Evolutionary conservation across 1,284 basidiomycete species (phyloP).

Genomic region (Malassezia equina): DNA sequence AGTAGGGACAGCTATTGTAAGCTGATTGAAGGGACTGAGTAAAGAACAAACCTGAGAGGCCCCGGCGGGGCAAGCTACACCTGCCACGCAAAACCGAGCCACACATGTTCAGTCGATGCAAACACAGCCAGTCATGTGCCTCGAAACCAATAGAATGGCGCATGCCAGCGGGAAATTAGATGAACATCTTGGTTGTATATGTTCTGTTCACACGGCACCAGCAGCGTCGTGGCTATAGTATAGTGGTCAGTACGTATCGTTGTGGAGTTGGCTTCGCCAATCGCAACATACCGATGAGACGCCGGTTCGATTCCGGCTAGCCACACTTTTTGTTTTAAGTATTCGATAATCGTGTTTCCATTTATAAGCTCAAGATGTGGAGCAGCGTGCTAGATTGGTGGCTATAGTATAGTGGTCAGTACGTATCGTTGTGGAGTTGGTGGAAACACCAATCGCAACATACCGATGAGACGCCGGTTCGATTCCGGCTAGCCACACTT

Average conservation of each 20-base stretch:
- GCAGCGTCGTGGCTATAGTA: conserved; percentile 20
- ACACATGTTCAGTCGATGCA: not conserved
- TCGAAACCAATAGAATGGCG: not conserved
- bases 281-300: conserved; percentile 21
- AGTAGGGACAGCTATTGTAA: not conserved
- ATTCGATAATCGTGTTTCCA: not conserved
- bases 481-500: conserved; percentile 24
- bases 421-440: conserved; percentile 23
- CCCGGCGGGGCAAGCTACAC: conserved; percentile 2
- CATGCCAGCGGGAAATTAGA: not conserved
- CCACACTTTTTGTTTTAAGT: conserved; percentile 12
- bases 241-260: conserved; percentile 28
- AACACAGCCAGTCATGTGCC: conserved; percentile 18
- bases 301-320: conserved; percentile 26
- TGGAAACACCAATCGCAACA: conserved; percentile 5
- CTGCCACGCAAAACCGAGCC: conserved; percentile 6
- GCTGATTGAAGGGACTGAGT: conserved; percentile 1
- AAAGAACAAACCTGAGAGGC: not conserved
- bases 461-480: conserved; percentile 25
- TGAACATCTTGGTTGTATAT: not conserved
- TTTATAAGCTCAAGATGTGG: not conserved
- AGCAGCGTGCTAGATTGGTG: conserved; percentile 1
- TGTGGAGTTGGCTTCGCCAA: conserved; percentile 11
- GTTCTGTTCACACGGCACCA: not conserved
- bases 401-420: conserved; percentile 27